Base-by-base conservation (phyloP, 352 stramenopile genomes). In the Pilasporangium apinafurcum region DNA sequence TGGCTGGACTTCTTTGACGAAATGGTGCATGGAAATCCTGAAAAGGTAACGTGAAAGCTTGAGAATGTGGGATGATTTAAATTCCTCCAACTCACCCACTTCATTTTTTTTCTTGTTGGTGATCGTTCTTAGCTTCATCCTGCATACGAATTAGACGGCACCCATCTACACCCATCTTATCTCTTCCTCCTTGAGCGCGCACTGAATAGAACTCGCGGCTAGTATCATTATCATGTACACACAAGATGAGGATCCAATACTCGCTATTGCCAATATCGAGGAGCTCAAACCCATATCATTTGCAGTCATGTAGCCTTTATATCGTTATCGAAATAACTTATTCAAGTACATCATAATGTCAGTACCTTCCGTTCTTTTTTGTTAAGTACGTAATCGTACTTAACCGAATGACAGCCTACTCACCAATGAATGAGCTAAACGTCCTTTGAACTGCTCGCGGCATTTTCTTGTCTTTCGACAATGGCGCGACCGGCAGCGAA, bases 1-100 rank as follows among this genome's bases (percentile, higher is more conserved):
- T 97, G 89, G 87, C 62, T 97, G 20, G 80, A 97, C 47, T 91
- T 94, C 48, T 95, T 96, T 43, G 80, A 95, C 37, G 59, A 79
- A 9, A 55, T 97, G 5, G 32, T 96, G 3, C 57, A 67, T 29
- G 49, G 46, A 25, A 56, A 37, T 2, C 69, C 62, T 8, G 49
- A 53, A 18, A 72, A 86, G 62, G 74, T 87, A 48, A n/a, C 26
- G 17, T 39, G 16, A 27, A 34, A 4, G 26, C 33, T 32, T 13
- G 22, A 39, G 12, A 21, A 9, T 40, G 10, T 20, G 25, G 27
- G 9, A 35, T 28, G 8, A 2, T 29, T 20, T 33, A 27, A 20
- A 37, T n/a, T n/a, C n/a, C n/a, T n/a, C n/a, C n/a, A n/a, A n/a
- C n/a, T n/a, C n/a, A n/a, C n/a, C n/a, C n/a, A n/a, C n/a, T n/a